Conservation (phyloP, 768 basidiomycete species). For the Obba rivulosa region DNA sequence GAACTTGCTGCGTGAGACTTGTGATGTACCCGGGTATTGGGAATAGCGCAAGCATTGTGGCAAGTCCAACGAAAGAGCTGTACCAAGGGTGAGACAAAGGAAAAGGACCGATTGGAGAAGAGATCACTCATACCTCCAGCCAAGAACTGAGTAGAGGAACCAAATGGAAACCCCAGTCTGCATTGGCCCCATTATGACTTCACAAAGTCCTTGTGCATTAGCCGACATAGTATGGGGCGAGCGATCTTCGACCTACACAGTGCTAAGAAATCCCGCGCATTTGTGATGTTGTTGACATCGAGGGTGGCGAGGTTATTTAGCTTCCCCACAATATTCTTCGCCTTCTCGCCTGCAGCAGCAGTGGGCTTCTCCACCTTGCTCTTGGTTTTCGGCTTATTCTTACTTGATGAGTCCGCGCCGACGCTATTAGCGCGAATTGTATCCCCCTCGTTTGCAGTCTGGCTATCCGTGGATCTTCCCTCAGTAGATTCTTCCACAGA, state of each 20-base stretch:
- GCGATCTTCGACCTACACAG: neutral
- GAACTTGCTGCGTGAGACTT: slow-evolving; percentile 28
- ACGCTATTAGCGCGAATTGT: slow-evolving; percentile 11
- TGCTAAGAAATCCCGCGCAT: slow-evolving; percentile 22
- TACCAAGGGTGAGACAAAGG: neutral
- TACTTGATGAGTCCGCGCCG: slow-evolving; percentile 2
- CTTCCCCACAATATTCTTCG: slow-evolving; percentile 58
- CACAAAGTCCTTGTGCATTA: neutral
- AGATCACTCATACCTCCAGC: slow-evolving; percentile 37
- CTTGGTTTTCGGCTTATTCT: neutral
- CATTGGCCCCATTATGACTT: slow-evolving; percentile 32
- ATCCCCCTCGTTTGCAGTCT: slow-evolving; percentile 10
- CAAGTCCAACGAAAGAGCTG: slow-evolving; percentile 36
- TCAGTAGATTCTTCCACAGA: slow-evolving; percentile 13
- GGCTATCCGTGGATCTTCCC: neutral
- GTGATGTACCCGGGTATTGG: slow-evolving; percentile 41
- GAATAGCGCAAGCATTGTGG: slow-evolving; percentile 34
- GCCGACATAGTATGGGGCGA: neutral
- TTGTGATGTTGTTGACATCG: slow-evolving; percentile 36
- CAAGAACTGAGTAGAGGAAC: slow-evolving; percentile 40
- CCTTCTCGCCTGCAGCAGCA: slow-evolving; percentile 34
- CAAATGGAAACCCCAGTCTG: slow-evolving; percentile 33
- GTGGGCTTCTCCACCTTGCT: neutral
- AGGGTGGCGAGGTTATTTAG: slow-evolving; percentile 74
- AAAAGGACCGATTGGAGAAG: slow-evolving; percentile 30